Evolutionary conservation across 306 rosid genomes (phyloP), one percentile per base, ranked within the genome.

Genomic region (Mimosa pudica): DNA sequence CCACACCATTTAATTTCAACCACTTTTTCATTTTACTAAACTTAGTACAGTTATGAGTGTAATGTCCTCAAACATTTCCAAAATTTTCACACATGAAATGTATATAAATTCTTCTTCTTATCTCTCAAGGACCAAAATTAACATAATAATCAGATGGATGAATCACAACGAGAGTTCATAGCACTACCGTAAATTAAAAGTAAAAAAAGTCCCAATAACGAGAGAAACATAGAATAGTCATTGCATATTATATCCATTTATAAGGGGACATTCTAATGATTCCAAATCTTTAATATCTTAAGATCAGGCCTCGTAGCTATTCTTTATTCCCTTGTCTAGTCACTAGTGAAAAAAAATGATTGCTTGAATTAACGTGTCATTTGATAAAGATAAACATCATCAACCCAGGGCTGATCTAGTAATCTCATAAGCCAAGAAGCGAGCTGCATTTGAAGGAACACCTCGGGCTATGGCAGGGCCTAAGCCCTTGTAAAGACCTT

Each of bases 381-480:
- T 38, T 3, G 32, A 62, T n/a, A 62, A 62, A 62, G 42, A 62
- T 12, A 68, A 42, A 54, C 6, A 49, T 38, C 30, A 54, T 88
- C 88, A 91, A 70, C 88, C 93, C 75, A 96, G 78, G 84, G 94
- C 90, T 41, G 99, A 93, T 84, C 87, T 89, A 48, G 99, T 88
- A 78, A 96, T 83, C 84, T 93, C 98, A 77, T 96, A 96, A 11
- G 94, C 99, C 90, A 93, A 90, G 91, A 96, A 96, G 71, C 99
- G 91, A 24, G 99, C 99, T 16, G 97, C 98, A 86, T 96, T 96
- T 0, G 98, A 97, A 0, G 98, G 98, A 73, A 96, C 81, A 83
- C 98, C 93, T 76, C 98, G 81, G 42, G 83, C 90, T 93, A 93
- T 96, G 49, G 99, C 98, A 4, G 98, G 99, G 66, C 97, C 97